Base-by-base conservation (phyloP, 73 alveolate species). In the Halteria grandinella region DNA sequence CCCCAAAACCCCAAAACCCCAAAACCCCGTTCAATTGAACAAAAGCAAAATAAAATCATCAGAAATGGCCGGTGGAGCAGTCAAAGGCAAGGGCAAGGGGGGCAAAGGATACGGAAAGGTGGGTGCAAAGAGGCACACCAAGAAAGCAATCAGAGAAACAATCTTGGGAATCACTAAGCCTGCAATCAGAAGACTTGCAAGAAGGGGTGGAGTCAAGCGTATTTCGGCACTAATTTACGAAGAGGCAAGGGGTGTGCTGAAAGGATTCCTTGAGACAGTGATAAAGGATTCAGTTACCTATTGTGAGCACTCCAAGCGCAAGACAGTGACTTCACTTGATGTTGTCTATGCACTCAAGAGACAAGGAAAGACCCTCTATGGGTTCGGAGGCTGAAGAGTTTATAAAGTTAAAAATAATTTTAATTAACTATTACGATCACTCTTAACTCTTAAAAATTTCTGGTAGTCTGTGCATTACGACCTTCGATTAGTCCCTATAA, bases 201-300 rank as follows among this genome's bases (percentile, higher is more conserved):
- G 93, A 62, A 85, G 93, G 64, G 93, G 93, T 0, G 93, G 93
- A 6, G 89, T 77, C 31, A 85, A 85, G 57, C 60, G 93, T 64
- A 85, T 85, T 32, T 52, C 87, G 0, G 73, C 62, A 1, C 17
- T 24, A 52, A 64, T 85, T 20, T 85, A 77, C 45, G 80, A 53
- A 29, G 89, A 85, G 45, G 64, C 89, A 0, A 50, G 93, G 32
- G 52, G 52, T 27, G 74, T 64, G 15, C 63, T 85, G 18, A 62
- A 66, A 49, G 49, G 39, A 25, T 77, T 85, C 80, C 45, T 85
- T 20, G 83, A 78, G 31, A 62, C 47, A 21, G 75, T 77, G 1
- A 72, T 85, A 36, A 78, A 75, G 55, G 89, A 85, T 41, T 41
- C 89, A 29, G 83, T 81, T 0, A 45, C 83, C 43, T 81, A 81